These are phyloP conservation scores for Saccharomyces kudriavzevii DNA, from an alignment of 805 yeast species.

Conservation along the genomic window DNA sequence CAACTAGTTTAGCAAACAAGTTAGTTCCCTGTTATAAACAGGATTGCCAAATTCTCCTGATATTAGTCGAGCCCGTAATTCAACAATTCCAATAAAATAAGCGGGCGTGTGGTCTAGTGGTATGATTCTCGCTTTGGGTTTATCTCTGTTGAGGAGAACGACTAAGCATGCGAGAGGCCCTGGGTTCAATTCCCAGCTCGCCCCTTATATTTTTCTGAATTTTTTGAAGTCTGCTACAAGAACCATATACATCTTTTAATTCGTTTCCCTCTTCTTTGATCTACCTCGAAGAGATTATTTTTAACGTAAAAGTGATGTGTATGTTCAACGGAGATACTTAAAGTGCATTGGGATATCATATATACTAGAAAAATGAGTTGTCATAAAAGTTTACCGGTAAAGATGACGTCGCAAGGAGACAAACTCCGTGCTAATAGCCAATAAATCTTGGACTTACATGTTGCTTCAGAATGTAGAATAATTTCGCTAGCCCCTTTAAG, in stretches of 20 bases:
- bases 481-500: neutral
- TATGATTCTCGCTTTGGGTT: constrained; percentile 49
- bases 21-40: too few species aligned
- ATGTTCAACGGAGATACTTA: too few species aligned
- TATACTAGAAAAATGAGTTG: neutral
- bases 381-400: neutral
- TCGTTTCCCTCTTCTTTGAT: too few species aligned
- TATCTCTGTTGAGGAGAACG: neutral
- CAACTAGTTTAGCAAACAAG: too few species aligned
- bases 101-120: constrained; percentile 45
- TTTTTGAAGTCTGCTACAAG: too few species aligned
- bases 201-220: constrained; percentile 9
- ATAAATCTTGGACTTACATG: neutral
- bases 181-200: constrained; percentile 46
- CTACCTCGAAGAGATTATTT: too few species aligned
- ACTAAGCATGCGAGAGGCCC: constrained; percentile 42
- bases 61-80: too few species aligned
- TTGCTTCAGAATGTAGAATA: neutral
- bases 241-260: too few species aligned
- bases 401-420: neutral
- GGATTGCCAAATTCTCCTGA: too few species aligned
- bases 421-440: neutral
- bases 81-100: neutral
- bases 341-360: neutral
- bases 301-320: too few species aligned